Percentiles rank a stretch among this genome's conserved stretches.
phyloP scores from a whole-genome alignment of 2,329 filamentous ascomycete genomes.

The Fusarium incarnatum region DNA sequence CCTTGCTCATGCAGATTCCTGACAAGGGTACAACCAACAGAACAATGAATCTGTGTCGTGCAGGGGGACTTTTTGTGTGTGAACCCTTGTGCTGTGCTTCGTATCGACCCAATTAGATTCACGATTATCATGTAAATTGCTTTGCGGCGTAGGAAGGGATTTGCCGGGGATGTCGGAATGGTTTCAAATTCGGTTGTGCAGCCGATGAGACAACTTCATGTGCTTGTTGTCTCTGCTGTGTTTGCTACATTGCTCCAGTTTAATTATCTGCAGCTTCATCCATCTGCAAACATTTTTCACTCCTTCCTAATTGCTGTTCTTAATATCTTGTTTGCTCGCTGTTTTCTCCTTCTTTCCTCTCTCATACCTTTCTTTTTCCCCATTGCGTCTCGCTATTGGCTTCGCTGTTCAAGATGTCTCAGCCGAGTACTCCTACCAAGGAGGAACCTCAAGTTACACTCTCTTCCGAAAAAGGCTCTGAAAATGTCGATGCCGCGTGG shows the following conservation, averaged over 20 bases:
- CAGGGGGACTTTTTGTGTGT: neutral
- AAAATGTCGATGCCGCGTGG: conserved; percentile 59
- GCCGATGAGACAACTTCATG: neutral
- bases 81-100: neutral
- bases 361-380: neutral
- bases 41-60: neutral
- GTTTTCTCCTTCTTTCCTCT: neutral
- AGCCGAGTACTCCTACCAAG: conserved; percentile 12
- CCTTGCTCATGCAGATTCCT: conserved; percentile 1
- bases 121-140: neutral
- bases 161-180: neutral
- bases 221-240: neutral
- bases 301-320: neutral
- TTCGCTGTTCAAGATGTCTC: conserved; percentile 16
- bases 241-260: neutral
- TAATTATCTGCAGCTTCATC: neutral
- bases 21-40: neutral
- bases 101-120: neutral
- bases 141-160: neutral
- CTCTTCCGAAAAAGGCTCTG: neutral
- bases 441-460: conserved; percentile 22
- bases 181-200: conserved; percentile 7
- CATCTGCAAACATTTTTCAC: neutral
- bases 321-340: neutral
- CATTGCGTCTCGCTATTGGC: neutral